Conservation (phyloP, 805 yeast genomes). For the Lachancea thermotolerans region DNA sequence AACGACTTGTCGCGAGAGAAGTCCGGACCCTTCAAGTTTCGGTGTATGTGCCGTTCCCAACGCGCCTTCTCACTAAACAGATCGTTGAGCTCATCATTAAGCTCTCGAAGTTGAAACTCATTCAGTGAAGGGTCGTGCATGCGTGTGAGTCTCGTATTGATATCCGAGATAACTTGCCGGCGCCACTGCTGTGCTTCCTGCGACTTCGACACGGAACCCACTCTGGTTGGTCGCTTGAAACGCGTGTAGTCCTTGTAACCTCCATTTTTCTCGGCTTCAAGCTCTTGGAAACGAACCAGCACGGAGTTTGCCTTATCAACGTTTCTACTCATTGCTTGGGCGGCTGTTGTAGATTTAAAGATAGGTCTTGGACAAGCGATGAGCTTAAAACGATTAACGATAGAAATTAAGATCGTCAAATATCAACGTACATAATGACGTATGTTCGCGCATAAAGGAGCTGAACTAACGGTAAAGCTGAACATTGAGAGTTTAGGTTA, state of each 20-base stretch:
- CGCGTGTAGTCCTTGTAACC: slow-evolving; percentile 54
- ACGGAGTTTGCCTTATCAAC: slow-evolving; percentile 70
- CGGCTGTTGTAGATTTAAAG: neutral
- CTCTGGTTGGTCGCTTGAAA: slow-evolving; percentile 53
- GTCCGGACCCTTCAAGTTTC: slow-evolving; percentile 65
- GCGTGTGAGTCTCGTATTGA: slow-evolving; percentile 50
- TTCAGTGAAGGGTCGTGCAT: slow-evolving; percentile 56
- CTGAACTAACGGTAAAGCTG: no score
- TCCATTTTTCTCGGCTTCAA: slow-evolving; percentile 45
- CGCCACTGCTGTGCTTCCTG: slow-evolving; percentile 71
- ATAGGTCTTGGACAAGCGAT: no score
- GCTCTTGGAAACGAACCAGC: slow-evolving; percentile 57
- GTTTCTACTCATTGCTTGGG: slow-evolving; percentile 60
- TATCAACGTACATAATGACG: no score
- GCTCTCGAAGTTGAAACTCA: slow-evolving; percentile 59
- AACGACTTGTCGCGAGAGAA: slow-evolving; percentile 33
- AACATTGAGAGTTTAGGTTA: no score
- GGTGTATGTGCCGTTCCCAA: slow-evolving; percentile 72
- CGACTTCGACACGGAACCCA: slow-evolving; percentile 45
- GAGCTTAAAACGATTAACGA: no score
- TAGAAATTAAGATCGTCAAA: no score
- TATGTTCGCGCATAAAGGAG: no score
- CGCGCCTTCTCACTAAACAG: slow-evolving; percentile 58
- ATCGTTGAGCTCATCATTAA: slow-evolving; percentile 68
- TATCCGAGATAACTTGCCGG: slow-evolving; percentile 52